These are phyloP conservation scores for Botryotinia globosa DNA, from an alignment of 2,329 filamentous ascomycete species.

Conservation along the genomic window DNA sequence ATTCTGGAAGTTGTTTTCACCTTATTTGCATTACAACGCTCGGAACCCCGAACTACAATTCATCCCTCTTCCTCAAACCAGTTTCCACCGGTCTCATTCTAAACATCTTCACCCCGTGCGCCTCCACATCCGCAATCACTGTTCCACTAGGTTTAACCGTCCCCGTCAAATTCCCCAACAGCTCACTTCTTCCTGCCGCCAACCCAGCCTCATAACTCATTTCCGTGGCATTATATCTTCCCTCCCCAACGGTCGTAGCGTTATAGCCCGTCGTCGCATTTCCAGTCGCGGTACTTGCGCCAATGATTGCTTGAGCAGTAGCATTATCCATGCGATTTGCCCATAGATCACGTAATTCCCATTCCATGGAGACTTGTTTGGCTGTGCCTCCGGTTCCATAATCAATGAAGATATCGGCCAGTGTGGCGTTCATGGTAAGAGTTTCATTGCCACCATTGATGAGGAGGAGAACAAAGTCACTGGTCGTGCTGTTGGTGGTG, in stretches of 20 bases:
- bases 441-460: constrained; percentile 48
- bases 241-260: constrained; percentile 33
- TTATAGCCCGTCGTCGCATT: constrained; percentile 37
- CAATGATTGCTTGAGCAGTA: constrained; percentile 45
- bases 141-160: constrained; percentile 45
- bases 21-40: neutral
- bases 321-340: constrained; percentile 50
- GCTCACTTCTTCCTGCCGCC: constrained; percentile 41
- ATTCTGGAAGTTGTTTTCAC: neutral
- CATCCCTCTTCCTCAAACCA: constrained; percentile 39
- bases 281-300: constrained; percentile 40
- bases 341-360: constrained; percentile 57
- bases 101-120: constrained; percentile 51
- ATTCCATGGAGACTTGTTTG: constrained; percentile 43
- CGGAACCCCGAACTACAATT: constrained; percentile 42
- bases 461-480: constrained; percentile 46
- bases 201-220: constrained; percentile 49
- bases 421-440: constrained; percentile 48
- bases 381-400: constrained; percentile 45
- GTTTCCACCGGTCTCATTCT: constrained; percentile 39
- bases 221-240: constrained; percentile 49
- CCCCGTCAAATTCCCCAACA: constrained; percentile 48
- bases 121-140: constrained; percentile 44
- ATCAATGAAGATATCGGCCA: constrained; percentile 53
- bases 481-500: constrained; percentile 44